A percentile compares a stretch with the other conserved stretches of the same genome.
Conservation (phyloP, 352 stramenopile genomes). For the Phytophthora aleatoria region DNA sequence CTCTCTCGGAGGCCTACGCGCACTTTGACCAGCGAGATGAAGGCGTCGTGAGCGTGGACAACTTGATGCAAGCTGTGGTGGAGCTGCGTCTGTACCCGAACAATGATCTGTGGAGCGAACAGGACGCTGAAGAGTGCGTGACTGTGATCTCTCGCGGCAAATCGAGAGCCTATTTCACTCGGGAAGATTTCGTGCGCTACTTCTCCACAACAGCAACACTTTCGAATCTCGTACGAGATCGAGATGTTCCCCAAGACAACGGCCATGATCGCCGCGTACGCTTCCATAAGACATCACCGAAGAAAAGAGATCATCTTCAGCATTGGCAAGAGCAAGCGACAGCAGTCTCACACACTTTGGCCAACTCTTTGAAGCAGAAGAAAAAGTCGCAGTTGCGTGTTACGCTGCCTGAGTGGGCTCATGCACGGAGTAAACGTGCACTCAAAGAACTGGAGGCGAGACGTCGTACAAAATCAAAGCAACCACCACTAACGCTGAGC, state of each 20-base stretch:
- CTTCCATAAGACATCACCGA: conserved; percentile 13
- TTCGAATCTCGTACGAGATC: background rate
- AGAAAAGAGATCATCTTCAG: conserved; percentile 23
- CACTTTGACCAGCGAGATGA: conserved; percentile 61
- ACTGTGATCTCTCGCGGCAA: conserved; percentile 36
- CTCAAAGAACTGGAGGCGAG: conserved; percentile 56
- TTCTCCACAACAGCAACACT: conserved; percentile 21
- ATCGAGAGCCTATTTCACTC: conserved; percentile 57
- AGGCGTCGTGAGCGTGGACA: conserved; percentile 51
- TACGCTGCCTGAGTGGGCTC: conserved; percentile 61
- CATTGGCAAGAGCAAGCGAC: conserved; percentile 18
- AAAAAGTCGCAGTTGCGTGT: conserved; percentile 31
- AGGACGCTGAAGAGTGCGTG: conserved; percentile 56
- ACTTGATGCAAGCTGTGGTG: conserved; percentile 56
- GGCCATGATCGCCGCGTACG: conserved; percentile 3
- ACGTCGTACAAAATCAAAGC: conserved; percentile 12
- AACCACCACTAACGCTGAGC: conserved; percentile 29
- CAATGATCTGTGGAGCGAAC: conserved; percentile 41
- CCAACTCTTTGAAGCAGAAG: conserved; percentile 6
- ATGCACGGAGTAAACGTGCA: conserved; percentile 69
- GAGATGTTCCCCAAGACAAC: background rate
- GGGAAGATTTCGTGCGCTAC: conserved; percentile 59
- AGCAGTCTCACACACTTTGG: conserved; percentile 15
- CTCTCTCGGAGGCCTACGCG: conserved; percentile 52
- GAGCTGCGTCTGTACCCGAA: conserved; percentile 40